Conservation (phyloP, 768 basidiomycete species). For the Saitozyma sp. region DNA sequence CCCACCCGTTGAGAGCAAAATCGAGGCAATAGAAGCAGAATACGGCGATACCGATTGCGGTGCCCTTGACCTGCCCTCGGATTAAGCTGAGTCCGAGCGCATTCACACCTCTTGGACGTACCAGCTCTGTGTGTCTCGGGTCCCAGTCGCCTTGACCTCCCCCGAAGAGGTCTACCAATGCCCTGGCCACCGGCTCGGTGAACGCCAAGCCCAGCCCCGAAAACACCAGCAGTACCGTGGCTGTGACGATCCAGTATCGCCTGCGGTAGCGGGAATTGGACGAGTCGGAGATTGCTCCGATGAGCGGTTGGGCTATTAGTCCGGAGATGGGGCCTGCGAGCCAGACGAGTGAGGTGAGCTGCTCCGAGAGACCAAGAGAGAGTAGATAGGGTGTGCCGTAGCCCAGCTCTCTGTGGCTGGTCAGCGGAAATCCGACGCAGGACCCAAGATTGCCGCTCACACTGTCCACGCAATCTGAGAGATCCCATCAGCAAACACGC, state of each 20-base stretch:
- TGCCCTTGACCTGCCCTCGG: slow-evolving; percentile 61
- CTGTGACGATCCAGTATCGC: slow-evolving; percentile 88
- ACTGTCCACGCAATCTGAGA: slow-evolving; percentile 93
- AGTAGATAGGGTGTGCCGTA: slow-evolving; percentile 95
- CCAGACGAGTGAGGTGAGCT: slow-evolving; percentile 93
- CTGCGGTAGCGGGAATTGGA: slow-evolving; percentile 83
- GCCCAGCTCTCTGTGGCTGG: slow-evolving; percentile 56
- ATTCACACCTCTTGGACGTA: slow-evolving; percentile 36
- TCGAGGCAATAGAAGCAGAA: slow-evolving; percentile 90
- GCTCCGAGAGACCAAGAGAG: slow-evolving; percentile 75
- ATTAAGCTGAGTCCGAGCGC: neutral
- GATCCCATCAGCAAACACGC: neutral
- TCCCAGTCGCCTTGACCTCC: slow-evolving; percentile 85
- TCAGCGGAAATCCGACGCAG: neutral
- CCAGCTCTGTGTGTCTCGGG: slow-evolving; percentile 66
- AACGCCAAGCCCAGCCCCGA: slow-evolving; percentile 81
- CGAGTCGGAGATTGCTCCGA: slow-evolving; percentile 94
- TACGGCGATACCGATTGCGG: slow-evolving; percentile 81
- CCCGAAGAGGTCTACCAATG: slow-evolving; percentile 74
- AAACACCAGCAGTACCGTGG: slow-evolving; percentile 74
- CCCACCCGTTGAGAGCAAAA: slow-evolving; percentile 87
- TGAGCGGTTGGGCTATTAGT: slow-evolving; percentile 92
- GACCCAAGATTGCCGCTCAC: slow-evolving; percentile 56
- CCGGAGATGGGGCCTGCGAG: slow-evolving; percentile 84
- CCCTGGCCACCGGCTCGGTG: slow-evolving; percentile 68